Evolutionary conservation across 1,284 basidiomycete species (phyloP), one percentile per base, ranked within the genome.

Genomic region (Marasmius sp.): DNA sequence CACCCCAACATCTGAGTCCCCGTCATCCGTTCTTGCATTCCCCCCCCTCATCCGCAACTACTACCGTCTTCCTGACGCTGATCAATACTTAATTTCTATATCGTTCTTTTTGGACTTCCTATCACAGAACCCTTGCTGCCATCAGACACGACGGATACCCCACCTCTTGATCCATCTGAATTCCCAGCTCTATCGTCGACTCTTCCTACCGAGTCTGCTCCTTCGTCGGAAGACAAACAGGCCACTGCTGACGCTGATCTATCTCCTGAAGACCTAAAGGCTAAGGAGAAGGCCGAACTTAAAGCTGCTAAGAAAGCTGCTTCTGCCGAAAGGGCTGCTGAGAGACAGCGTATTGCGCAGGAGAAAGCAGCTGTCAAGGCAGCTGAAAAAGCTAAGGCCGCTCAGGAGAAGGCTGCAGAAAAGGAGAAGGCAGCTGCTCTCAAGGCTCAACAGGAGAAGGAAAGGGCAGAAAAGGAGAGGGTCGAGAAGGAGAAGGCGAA

Each of bases 91-190:
- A 70, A 65, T 69, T 69, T 68, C 64, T 71, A 64, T 79, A 54
- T 76, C 68, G 68, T 74, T 69, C 59, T 61, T 67, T 65, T 70
- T 71, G 64, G 65, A 65, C 69, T 66, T 68, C 66, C 75, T 71
- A 75, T 77, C 69, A 71, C 81, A 79, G 75, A 76, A 75, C 79
- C 69, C 71, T 10, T 18, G n/a, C 74, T 68, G 71, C 65, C 80
- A 75, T 78, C 80, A 67, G 80, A 82, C 51, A 75, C 79, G 63
- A 75, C 82, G 57, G 79, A 81, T 57, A 81, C 84, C 64, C 79
- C 82, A 66, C 75, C 79, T 62, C 79, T 92, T 64, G 89, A 90
- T 66, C 77, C 85, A 52, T 77, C 83, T 70, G 91, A 92, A 72
- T 93, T 93, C 71, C 91, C 91, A 62, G 88, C 85, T 27, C 74